Evolutionary conservation across 2,329 filamentous ascomycete genomes (phyloP).

Genomic region (Cladosporium sphaerospermum): DNA sequence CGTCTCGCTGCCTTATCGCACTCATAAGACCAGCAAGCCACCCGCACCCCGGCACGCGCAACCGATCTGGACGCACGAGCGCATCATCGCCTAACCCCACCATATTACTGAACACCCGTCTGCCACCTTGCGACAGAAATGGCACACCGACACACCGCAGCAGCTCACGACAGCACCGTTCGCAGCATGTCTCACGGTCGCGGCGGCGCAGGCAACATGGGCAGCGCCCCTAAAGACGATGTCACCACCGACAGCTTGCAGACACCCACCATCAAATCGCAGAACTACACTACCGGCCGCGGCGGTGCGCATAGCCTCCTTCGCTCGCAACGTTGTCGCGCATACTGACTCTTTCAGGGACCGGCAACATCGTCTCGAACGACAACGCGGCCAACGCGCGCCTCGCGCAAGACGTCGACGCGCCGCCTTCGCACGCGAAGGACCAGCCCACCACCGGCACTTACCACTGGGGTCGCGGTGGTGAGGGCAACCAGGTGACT

Average conservation of each 20-base stretch:
- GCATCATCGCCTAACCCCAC: too few species aligned
- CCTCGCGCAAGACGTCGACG: conserved; percentile 74
- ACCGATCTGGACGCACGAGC: too few species aligned
- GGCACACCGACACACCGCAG: background rate
- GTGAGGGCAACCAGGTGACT: conserved; percentile 60
- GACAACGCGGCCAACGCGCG: conserved; percentile 67
- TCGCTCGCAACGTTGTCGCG: background rate
- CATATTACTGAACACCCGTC: too few species aligned
- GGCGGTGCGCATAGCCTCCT: conserved; percentile 55
- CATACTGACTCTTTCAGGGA: conserved; percentile 41
- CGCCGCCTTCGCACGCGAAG: conserved; percentile 39
- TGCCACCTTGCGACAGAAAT: background rate
- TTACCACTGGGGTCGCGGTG: conserved; percentile 66
- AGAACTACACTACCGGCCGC: conserved; percentile 83
- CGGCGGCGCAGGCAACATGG: conserved; percentile 61
- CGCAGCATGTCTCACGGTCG: conserved; percentile 52
- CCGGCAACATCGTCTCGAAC: conserved; percentile 80
- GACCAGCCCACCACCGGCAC: conserved; percentile 50
- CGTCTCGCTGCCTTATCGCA: background rate
- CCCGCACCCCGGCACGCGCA: background rate
- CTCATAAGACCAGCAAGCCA: background rate
- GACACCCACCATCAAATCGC: conserved; percentile 75
- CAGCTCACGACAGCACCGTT: background rate
- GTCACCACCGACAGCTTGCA: conserved; percentile 55
- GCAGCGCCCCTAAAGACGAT: conserved; percentile 31